Evolutionary conservation across 495 filamentous ascomycete species (phyloP).

Genomic region (Aspergillus affinis): DNA sequence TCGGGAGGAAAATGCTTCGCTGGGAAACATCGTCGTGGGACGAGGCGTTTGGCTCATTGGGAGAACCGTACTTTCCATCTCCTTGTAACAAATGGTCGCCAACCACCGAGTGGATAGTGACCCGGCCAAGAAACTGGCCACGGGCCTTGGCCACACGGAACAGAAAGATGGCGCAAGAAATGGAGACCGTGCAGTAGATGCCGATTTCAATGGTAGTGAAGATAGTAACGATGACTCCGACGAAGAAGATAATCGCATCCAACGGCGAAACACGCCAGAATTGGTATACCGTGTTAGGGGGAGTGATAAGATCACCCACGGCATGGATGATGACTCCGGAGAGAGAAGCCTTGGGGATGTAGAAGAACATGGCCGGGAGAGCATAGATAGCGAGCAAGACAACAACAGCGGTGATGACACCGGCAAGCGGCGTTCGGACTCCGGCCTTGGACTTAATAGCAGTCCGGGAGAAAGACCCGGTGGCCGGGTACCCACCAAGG

Average conservation of each 20-base stretch:
- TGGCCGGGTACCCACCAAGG: constrained; percentile 90
- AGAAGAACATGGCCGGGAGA: constrained; percentile 89
- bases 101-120: constrained; percentile 87
- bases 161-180: constrained; percentile 76
- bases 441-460: constrained; percentile 98
- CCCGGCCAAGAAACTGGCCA: constrained; percentile 84
- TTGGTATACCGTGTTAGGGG: constrained; percentile 90
- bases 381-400: constrained; percentile 96
- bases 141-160: constrained; percentile 82
- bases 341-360: constrained; percentile 84
- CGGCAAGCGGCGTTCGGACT: constrained; percentile 88
- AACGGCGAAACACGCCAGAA: constrained; percentile 94
- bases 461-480: constrained; percentile 94
- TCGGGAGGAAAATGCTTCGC: constrained; percentile 86
- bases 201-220: constrained; percentile 89
- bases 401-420: constrained; percentile 83
- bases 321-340: constrained; percentile 97
- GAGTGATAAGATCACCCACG: constrained; percentile 91
- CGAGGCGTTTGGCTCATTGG: constrained; percentile 35
- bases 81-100: constrained; percentile 75
- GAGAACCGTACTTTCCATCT: constrained; percentile 56
- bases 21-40: constrained; percentile 29
- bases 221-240: constrained; percentile 86
- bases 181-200: constrained; percentile 80
- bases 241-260: constrained; percentile 91